These are phyloP conservation scores for Helotiales sp. DNA, from an alignment of 2,329 filamentous ascomycete species.

Conservation along the genomic window DNA sequence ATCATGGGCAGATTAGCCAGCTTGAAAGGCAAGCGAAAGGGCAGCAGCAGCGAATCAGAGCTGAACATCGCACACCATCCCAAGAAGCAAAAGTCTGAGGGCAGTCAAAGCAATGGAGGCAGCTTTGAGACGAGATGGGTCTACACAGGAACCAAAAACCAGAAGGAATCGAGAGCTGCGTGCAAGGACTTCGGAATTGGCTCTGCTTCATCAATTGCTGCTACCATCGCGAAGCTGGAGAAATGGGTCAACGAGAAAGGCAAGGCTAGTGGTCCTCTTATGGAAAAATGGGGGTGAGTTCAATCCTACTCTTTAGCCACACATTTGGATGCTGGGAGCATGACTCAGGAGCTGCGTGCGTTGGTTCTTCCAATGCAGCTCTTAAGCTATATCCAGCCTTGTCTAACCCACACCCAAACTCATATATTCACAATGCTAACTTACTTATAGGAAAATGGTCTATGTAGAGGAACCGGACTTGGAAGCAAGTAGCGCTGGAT, in stretches of 20 bases:
- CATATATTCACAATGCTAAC: no score
- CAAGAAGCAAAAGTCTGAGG: slow-evolving; percentile 14
- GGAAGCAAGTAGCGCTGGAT: background rate
- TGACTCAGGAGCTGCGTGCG: background rate
- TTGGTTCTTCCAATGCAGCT: no score
- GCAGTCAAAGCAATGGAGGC: background rate
- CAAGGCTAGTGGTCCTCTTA: slow-evolving; percentile 2
- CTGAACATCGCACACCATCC: slow-evolving; percentile 1
- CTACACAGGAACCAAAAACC: slow-evolving; percentile 16
- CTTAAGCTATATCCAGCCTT: no score
- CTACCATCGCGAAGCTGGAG: slow-evolving; percentile 19
- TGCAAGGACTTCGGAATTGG: slow-evolving; percentile 25
- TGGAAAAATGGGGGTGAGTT: slow-evolving; percentile 21
- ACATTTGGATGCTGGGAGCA: no score
- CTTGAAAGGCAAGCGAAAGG: slow-evolving; percentile 17
- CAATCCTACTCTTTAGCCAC: no score
- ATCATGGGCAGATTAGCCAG: background rate
- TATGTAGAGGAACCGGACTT: background rate
- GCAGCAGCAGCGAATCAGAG: background rate
- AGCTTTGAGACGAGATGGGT: slow-evolving; percentile 12
- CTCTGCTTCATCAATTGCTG: slow-evolving; percentile 16
- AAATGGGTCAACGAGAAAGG: slow-evolving; percentile 19
- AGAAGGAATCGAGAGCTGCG: slow-evolving; percentile 19
- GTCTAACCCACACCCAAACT: no score
- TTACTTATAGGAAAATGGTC: no score